Base-by-base conservation (phyloP, 805 yeast genomes). In the Nakazawaea ambrosiae region DNA sequence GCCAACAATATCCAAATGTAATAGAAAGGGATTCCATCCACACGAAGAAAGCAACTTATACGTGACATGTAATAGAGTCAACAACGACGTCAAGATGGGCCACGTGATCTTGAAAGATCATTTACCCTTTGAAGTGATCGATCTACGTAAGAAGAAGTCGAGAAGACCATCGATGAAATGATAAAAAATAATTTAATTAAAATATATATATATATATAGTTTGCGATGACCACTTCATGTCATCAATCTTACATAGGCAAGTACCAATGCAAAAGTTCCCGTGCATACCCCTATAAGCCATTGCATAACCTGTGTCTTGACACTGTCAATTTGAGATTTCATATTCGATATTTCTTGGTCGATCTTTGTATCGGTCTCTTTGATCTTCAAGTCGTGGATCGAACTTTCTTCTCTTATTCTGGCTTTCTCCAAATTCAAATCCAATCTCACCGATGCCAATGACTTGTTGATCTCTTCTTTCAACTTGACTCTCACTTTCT, bases 211-310 rank as follows among this genome's bases (percentile, higher is more conserved):
- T n/a, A n/a, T n/a, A n/a, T n/a, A 26, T 7, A 26, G 28, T 12
- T 7, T n/a, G 14, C 14, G 14, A 26, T 9, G 6, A 26, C 7
- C 14, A 28, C 14, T 5, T 48, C 51, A 84, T 8, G 86, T 75
- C 35, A 86, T 65, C 49, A 92, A 66, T 50, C 98, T 72, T 34
- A 89, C 85, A 57, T 92, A 92, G 1, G 97, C 97, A 49, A 90
- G 63, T 36, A 92, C 83, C 41, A 92, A 69, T 11, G 97, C 97
- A 61, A 90, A 86, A 1, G 97, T 85, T 82, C 97, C 98, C 1
- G 97, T 89, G 54, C 95, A 85, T 15, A 92, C 97, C 68, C 97
- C 97, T 50, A 92, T 87, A 45, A 92, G 71, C 98, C 98, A 92
- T 61, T 92, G 98, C 80, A 88, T 76, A 34, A 92, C 97, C 57